phyloP scores from a whole-genome alignment of 306 rosid genomes.

The Quercus berberidifolia region DNA sequence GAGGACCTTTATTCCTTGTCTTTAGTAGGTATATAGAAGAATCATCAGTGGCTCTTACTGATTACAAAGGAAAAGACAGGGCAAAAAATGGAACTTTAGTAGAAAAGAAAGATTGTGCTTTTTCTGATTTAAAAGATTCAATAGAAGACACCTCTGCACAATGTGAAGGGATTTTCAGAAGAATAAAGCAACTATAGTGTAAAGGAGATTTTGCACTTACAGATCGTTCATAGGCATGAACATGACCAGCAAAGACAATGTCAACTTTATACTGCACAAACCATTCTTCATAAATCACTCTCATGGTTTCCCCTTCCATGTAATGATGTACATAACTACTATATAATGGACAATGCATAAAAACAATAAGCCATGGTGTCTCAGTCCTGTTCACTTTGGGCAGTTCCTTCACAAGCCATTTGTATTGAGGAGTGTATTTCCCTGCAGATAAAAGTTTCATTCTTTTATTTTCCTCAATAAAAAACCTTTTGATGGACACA shows the following conservation, averaged over 20 bases:
- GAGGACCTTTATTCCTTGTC: neutral
- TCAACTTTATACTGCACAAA: slow-evolving; percentile 60
- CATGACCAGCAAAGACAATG: slow-evolving; percentile 59
- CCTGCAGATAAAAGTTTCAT: slow-evolving; percentile 33
- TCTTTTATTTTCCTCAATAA: neutral
- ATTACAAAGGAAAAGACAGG: neutral
- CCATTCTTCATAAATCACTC: slow-evolving; percentile 60
- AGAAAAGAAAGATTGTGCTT: neutral
- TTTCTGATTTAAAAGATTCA: neutral
- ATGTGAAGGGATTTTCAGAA: neutral
- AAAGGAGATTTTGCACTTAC: slow-evolving; percentile 33
- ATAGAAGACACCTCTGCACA: neutral
- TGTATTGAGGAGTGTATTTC: slow-evolving; percentile 77
- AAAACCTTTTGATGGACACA: neutral
- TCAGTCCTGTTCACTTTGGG: slow-evolving; percentile 66
- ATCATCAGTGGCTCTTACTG: neutral
- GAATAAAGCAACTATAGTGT: neutral
- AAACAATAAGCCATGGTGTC: slow-evolving; percentile 89
- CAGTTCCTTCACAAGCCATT: slow-evolving; percentile 72
- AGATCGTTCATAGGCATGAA: slow-evolving; percentile 72
- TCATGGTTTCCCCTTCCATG: slow-evolving; percentile 77
- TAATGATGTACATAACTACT: slow-evolving; percentile 70
- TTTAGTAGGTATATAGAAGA: neutral
- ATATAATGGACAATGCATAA: slow-evolving; percentile 73
- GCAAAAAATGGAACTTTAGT: neutral